These are phyloP conservation scores for Mortierella sp. DNA, from an alignment of 371 early-diverging fungal species.

Conservation along the genomic window DNA sequence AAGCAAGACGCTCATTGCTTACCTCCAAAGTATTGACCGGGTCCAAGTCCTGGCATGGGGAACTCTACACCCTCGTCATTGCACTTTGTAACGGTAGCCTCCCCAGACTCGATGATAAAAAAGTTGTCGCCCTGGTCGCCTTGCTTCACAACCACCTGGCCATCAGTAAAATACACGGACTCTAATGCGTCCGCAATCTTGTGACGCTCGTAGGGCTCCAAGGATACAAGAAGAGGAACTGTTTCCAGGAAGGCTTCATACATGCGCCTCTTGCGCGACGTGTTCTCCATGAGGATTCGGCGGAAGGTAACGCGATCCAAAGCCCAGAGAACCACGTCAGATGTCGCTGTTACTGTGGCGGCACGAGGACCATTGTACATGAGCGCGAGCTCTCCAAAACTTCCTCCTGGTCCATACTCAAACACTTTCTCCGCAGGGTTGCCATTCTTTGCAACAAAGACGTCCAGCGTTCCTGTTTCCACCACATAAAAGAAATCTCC, in stretches of 20 bases:
- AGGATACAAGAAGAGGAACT: constrained; percentile 84
- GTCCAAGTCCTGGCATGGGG: constrained; percentile 79
- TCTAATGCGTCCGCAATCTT: constrained; percentile 97
- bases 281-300: constrained; percentile 94
- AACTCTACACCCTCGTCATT: constrained; percentile 85
- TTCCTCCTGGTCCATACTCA: constrained; percentile 85
- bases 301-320: constrained; percentile 96
- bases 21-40: constrained; percentile 98
- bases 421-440: constrained; percentile 78
- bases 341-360: constrained; percentile 93
- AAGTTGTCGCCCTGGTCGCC: constrained; percentile 89
- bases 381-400: constrained; percentile 98
- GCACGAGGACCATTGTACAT: constrained; percentile 98
- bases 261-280: constrained; percentile 90
- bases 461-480: constrained; percentile 95
- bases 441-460: constrained; percentile 80
- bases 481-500: constrained; percentile 99
- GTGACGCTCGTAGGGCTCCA: constrained; percentile 93
- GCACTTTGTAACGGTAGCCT: constrained; percentile 83
- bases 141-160: constrained; percentile 87
- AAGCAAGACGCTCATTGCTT: constrained; percentile 7
- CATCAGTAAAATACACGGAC: constrained; percentile 84
- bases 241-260: constrained; percentile 95
- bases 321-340: constrained; percentile 93
- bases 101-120: constrained; percentile 93